These are phyloP conservation scores for Spergularia azorica DNA, from an alignment of 179 eudicot genomes.

Conservation along the genomic window DNA sequence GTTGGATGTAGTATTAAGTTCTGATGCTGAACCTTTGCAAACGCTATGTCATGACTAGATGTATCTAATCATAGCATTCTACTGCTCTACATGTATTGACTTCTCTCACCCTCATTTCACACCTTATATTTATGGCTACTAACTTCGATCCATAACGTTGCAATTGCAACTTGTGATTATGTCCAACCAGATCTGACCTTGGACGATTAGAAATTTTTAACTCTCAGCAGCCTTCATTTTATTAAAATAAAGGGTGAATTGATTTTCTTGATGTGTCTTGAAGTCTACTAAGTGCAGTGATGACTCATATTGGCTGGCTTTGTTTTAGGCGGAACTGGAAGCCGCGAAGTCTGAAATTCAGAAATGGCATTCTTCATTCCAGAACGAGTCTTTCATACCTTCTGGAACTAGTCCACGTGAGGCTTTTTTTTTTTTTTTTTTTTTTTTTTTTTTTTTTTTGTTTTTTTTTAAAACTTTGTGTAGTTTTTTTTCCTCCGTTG, in stretches of 20 bases:
- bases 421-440: conserved; percentile 10
- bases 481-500: background rate
- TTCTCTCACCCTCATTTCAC: background rate
- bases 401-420: conserved; percentile 69
- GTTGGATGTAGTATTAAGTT: background rate
- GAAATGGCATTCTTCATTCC: conserved; percentile 87
- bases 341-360: conserved; percentile 82
- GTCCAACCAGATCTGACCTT: background rate
- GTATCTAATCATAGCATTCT: background rate
- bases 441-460: too few species aligned
- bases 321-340: conserved; percentile 72
- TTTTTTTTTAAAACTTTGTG: background rate
- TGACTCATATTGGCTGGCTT: conserved; percentile 15
- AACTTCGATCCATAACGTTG: background rate
- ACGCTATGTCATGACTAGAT: background rate
- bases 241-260: background rate
- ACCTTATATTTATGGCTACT: background rate
- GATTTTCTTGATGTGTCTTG: background rate
- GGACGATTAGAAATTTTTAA: background rate
- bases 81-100: background rate
- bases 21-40: background rate
- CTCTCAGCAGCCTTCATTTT: background rate
- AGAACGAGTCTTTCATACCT: conserved; percentile 76
- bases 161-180: background rate
- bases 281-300: background rate